phyloP scores from a whole-genome alignment of 495 filamentous ascomycete genomes.

The Polyplosphaeria fusca region DNA sequence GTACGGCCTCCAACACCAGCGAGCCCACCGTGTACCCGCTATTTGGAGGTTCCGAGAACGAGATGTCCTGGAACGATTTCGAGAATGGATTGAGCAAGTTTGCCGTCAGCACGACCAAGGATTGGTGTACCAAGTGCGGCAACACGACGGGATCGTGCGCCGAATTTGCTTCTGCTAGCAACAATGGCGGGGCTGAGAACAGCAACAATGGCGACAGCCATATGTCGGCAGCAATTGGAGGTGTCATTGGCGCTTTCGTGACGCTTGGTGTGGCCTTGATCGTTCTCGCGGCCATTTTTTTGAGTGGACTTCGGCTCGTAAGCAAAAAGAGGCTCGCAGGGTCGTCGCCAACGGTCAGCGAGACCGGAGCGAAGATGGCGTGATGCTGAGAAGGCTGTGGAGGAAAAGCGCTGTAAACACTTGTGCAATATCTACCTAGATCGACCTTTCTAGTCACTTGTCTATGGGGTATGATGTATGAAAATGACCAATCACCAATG shows the following conservation, averaged over 20 bases:
- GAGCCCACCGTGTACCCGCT: slow-evolving; percentile 60
- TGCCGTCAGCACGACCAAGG: slow-evolving; percentile 53
- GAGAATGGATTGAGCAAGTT: slow-evolving; percentile 55
- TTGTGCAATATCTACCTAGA: too few species aligned
- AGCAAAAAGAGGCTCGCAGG: slow-evolving; percentile 39
- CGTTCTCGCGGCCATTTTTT: slow-evolving; percentile 46
- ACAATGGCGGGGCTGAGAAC: not conserved
- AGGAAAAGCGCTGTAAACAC: too few species aligned
- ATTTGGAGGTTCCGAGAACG: slow-evolving; percentile 54
- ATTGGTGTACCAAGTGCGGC: slow-evolving; percentile 72
- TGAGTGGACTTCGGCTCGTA: slow-evolving; percentile 45
- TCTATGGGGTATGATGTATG: too few species aligned
- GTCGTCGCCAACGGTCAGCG: not conserved
- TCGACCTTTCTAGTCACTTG: too few species aligned
- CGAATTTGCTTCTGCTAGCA: slow-evolving; percentile 30
- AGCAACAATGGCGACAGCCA: slow-evolving; percentile 35
- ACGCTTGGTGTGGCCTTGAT: slow-evolving; percentile 56
- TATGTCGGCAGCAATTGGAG: slow-evolving; percentile 43
- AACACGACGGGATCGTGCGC: slow-evolving; percentile 60
- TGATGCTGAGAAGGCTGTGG: too few species aligned
- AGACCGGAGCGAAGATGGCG: not conserved
- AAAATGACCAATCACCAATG: too few species aligned
- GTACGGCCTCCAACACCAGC: slow-evolving; percentile 55
- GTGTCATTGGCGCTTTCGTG: slow-evolving; percentile 63
- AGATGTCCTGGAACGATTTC: slow-evolving; percentile 64